These are phyloP conservation scores for Maudiozyma turicensis DNA, from an alignment of 805 yeast species.

Conservation along the genomic window DNA sequence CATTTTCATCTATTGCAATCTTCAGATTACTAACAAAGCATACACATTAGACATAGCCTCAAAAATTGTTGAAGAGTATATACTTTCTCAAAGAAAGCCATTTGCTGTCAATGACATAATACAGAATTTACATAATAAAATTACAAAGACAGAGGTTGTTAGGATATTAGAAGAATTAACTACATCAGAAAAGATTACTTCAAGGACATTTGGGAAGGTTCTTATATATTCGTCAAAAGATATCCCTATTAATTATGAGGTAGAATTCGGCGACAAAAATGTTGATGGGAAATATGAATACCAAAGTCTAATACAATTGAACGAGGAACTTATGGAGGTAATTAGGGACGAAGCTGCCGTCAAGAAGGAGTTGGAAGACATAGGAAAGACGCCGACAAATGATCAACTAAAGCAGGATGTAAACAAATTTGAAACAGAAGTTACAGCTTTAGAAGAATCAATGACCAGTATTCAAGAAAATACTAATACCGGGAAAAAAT, in stretches of 20 bases:
- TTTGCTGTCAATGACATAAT: conserved; percentile 39
- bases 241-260: conserved; percentile 6
- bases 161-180: conserved; percentile 33
- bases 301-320: conserved; percentile 16
- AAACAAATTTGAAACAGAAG: conserved; percentile 3
- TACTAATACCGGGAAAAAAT: conserved; percentile 12
- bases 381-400: conserved; percentile 14
- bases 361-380: conserved; percentile 5
- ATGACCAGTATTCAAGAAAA: conserved; percentile 5
- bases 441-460: conserved; percentile 4
- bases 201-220: conserved; percentile 38
- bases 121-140: conserved; percentile 35
- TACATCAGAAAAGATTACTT: conserved; percentile 26
- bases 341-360: conserved; percentile 12
- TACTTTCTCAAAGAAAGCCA: conserved; percentile 38
- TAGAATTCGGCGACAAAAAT: conserved; percentile 4
- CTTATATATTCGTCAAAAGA: conserved; percentile 36
- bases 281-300: conserved; percentile 6
- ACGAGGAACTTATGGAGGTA: conserved; percentile 16
- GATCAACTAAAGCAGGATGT: conserved; percentile 6
- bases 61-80: conserved; percentile 29
- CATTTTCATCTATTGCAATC: not conserved
- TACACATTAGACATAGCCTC: conserved; percentile 19
- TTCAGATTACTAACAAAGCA: not conserved
- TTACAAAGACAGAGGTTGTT: conserved; percentile 28